phyloP scores from a whole-genome alignment of 1,284 basidiomycete species.

The Flammula alnicola region DNA sequence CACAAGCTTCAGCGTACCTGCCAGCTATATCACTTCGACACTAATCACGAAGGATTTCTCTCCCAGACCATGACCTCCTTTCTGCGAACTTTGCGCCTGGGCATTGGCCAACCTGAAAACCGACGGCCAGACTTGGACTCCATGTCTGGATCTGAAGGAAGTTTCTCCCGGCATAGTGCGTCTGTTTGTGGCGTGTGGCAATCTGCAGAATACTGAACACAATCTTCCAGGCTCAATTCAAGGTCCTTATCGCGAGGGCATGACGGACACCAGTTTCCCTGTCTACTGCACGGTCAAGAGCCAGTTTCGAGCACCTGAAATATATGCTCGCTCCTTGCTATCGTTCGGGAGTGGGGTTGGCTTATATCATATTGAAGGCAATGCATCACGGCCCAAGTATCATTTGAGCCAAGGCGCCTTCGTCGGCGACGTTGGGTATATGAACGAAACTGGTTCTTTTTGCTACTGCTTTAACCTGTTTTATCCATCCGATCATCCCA shows the following conservation, averaged over 20 bases:
- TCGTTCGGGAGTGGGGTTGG: neutral
- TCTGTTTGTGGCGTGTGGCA: no score
- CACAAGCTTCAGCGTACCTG: no score
- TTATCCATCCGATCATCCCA: slow-evolving; percentile 18
- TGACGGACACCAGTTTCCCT: neutral
- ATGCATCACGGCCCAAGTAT: neutral
- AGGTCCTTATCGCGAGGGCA: neutral
- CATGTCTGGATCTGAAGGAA: neutral
- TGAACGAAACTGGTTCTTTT: slow-evolving; percentile 17
- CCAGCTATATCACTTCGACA: no score
- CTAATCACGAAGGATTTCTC: no score
- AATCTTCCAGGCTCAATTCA: neutral
- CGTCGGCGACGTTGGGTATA: slow-evolving; percentile 23
- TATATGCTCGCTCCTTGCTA: neutral
- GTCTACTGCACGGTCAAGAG: neutral
- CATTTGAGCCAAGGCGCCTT: slow-evolving; percentile 13
- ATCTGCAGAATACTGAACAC: neutral
- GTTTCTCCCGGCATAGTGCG: neutral
- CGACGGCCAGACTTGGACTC: no score
- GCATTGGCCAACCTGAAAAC: no score
- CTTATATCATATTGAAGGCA: neutral
- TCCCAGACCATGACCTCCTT: no score
- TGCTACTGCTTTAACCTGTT: slow-evolving; percentile 24
- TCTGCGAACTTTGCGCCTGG: no score
- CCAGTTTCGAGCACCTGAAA: neutral